Percentiles rank a stretch among this genome's conserved stretches.
These are phyloP conservation scores for Leccinum subrobustum DNA, from an alignment of 1,284 basidiomycete species.

Conservation along the genomic window DNA sequence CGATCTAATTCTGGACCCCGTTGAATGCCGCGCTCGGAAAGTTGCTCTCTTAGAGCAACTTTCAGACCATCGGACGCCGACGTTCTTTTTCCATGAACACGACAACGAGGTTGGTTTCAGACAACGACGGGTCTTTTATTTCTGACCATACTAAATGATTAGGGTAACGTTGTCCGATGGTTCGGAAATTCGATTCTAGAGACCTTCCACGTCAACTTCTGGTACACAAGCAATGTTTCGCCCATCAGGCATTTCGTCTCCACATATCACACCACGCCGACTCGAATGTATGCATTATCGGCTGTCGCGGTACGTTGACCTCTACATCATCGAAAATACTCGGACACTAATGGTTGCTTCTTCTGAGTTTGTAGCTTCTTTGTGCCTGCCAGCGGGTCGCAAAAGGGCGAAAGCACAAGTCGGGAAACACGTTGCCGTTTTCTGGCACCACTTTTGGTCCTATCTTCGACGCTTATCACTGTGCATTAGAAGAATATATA, in stretches of 20 bases:
- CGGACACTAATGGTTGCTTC: neutral
- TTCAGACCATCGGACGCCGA: too few relatives aligned
- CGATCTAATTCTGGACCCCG: too few relatives aligned
- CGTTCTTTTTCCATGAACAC: too few relatives aligned
- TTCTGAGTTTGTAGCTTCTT: neutral
- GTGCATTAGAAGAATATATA: neutral
- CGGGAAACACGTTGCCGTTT: neutral
- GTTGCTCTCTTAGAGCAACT: too few relatives aligned
- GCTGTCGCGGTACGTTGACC: neutral
- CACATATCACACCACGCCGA: neutral
- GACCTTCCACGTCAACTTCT: neutral
- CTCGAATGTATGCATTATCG: neutral
- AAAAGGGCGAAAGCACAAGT: neutral
- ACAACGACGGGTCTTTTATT: neutral
- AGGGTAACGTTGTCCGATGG: neutral
- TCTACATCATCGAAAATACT: neutral
- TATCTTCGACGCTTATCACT: neutral
- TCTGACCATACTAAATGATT: neutral
- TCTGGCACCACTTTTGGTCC: neutral
- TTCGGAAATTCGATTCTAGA: neutral
- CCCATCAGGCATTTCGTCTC: neutral
- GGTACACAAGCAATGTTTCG: neutral
- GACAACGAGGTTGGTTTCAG: neutral
- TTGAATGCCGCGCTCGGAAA: too few relatives aligned
- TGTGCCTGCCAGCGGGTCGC: neutral